Percentiles rank a stretch among this genome's conserved stretches.
These are phyloP conservation scores for Pseudogymnoascus sp. DNA, from an alignment of 2,329 filamentous ascomycete genomes.

Conservation along the genomic window DNA sequence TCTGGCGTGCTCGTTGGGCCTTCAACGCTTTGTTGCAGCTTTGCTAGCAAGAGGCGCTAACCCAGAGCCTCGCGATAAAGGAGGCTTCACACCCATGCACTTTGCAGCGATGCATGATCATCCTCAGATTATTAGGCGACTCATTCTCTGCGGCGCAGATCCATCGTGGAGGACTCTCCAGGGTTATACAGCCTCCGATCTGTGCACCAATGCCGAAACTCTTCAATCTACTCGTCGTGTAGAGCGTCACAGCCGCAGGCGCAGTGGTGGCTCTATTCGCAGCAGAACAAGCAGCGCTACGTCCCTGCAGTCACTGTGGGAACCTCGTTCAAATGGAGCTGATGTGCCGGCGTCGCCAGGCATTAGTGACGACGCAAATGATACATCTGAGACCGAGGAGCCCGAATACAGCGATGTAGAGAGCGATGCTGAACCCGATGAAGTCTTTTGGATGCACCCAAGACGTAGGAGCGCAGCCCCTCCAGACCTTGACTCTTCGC, in stretches of 20 bases:
- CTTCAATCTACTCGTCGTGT: conserved; percentile 55
- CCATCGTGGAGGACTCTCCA: conserved; percentile 61
- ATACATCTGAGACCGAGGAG: conserved; percentile 35
- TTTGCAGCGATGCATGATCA: conserved; percentile 72
- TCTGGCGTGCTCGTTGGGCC: conserved; percentile 66
- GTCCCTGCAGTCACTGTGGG: conserved; percentile 62
- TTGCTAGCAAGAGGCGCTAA: conserved; percentile 72
- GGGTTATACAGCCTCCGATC: conserved; percentile 63
- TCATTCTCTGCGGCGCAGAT: conserved; percentile 68
- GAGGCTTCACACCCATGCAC: conserved; percentile 76
- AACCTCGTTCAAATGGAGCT: conserved; percentile 42
- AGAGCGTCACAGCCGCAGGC: conserved; percentile 56
- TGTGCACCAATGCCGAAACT: conserved; percentile 59
- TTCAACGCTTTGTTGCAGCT: conserved; percentile 68
- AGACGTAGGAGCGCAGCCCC: conserved; percentile 24
- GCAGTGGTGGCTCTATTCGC: conserved; percentile 52
- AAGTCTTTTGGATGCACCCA: conserved; percentile 29
- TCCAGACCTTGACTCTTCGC: not conserved
- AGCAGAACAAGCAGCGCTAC: conserved; percentile 60
- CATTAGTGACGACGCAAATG: conserved; percentile 36
- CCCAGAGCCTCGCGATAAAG: conserved; percentile 65
- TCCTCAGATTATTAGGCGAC: conserved; percentile 64
- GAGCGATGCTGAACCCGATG: conserved; percentile 21
- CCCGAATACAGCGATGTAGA: conserved; percentile 24
- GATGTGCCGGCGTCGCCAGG: conserved; percentile 28